Percentiles rank a stretch among this genome's conserved stretches.
These are phyloP conservation scores for Orbilia oligospora DNA, from an alignment of 2,329 filamentous ascomycete genomes.

Conservation along the genomic window DNA sequence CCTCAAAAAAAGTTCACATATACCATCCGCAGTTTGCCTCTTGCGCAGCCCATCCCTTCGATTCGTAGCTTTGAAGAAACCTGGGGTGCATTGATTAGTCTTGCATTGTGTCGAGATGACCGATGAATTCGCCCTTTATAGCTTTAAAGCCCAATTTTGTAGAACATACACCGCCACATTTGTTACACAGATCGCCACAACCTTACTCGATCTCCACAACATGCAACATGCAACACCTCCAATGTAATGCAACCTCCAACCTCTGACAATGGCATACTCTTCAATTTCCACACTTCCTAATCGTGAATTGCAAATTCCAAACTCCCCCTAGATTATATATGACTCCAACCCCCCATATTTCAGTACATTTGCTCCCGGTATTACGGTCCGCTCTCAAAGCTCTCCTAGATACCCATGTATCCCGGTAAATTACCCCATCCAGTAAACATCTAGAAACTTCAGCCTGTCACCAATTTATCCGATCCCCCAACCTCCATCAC, in stretches of 20 bases:
- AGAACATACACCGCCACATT: slow-evolving; percentile 17
- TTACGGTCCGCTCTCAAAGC: slow-evolving; percentile 51
- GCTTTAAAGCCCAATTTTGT: background rate
- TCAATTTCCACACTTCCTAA: background rate
- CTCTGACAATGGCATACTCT: background rate
- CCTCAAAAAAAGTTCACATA: background rate
- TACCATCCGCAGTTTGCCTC: background rate
- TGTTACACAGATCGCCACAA: slow-evolving; percentile 39
- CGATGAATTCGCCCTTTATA: too few species aligned
- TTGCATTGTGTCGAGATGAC: too few species aligned
- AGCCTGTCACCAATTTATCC: slow-evolving; percentile 59
- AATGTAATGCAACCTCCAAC: background rate
- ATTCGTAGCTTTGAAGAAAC: background rate
- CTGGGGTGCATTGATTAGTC: background rate
- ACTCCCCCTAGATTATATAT: background rate
- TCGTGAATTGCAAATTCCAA: background rate
- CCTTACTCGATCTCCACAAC: background rate
- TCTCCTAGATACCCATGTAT: slow-evolving; percentile 27
- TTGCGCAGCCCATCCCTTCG: too few species aligned
- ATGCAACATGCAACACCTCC: slow-evolving; percentile 9
- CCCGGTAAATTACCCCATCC: slow-evolving; percentile 59
- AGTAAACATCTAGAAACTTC: slow-evolving; percentile 60
- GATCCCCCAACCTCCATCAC: slow-evolving; percentile 35
- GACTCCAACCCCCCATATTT: slow-evolving; percentile 49
- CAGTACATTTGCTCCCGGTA: slow-evolving; percentile 34